Evolutionary conservation across 2,329 filamentous ascomycete species (phyloP), one percentile per base, ranked within the genome.

Genomic region (Calonectria pseudoturangicola): DNA sequence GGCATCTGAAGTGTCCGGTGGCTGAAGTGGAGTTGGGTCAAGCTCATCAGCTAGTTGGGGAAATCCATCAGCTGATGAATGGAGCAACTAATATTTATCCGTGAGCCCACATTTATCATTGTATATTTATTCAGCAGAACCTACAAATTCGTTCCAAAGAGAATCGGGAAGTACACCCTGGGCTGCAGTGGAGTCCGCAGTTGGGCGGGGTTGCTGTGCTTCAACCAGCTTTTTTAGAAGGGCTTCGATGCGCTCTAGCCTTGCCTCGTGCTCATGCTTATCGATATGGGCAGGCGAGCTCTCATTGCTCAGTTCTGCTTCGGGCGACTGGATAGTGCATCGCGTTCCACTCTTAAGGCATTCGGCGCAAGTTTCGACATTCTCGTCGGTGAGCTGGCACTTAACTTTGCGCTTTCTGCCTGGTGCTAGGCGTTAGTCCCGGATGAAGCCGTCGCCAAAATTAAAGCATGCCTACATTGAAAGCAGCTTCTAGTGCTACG

Each of bases 371-470:
- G 56, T 62, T 15, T 71, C 54, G 25, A 73, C 66, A 30, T 60
- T 30, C 62, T 73, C 65, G 12, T 71, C 71, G 33, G 71, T 73
- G 68, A 75, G 73, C 43, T 75, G 73, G 21, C 73, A 75, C 12
- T 73, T 75, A 58, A 75, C 73, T 58, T 75, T 75, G 54, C 73
- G 73, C 54, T 73, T 71, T 67, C 73, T 67, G 36, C 73, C 73
- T 75, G 48, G 10, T 16, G 8, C 18, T 4, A 25, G 28, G 27
- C 30, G 50, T 73, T 39, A 70, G 67, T 15, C 8, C 8, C 3
- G 7, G 5, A 33, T 16, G 30, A 27, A 27, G 30, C 4, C 4
- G 16, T 13, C 9, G 36, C 28, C 5, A 1, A 15, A 33, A 13
- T 12, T 2, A 1, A 1, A 9, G 18, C 18, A 30, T 9, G 16